These are phyloP conservation scores for Yamadazyma ubonensis DNA, from an alignment of 805 yeast genomes.

Conservation along the genomic window DNA sequence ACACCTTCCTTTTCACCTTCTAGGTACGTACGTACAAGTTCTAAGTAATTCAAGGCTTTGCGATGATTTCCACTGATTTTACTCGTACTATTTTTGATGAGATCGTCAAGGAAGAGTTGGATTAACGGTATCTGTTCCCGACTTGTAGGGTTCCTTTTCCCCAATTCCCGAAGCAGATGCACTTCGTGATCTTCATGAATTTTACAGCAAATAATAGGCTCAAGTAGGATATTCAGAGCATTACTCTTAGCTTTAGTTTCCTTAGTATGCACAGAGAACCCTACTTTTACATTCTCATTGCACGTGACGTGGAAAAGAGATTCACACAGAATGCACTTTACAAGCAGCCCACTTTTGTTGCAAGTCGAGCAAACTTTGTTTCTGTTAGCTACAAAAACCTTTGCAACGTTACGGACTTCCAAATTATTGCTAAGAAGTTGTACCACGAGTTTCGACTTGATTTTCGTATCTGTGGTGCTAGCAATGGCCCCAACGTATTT, in stretches of 20 bases:
- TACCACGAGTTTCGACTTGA: slow-evolving; percentile 1
- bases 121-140: slow-evolving; percentile 38
- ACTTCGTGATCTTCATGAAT: slow-evolving; percentile 27
- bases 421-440: slow-evolving; percentile 14
- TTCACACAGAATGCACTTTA: slow-evolving; percentile 47
- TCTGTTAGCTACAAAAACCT: background rate
- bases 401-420: slow-evolving; percentile 30
- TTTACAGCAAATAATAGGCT: slow-evolving; percentile 46
- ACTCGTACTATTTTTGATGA: slow-evolving; percentile 16
- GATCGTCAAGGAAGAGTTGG: slow-evolving; percentile 39
- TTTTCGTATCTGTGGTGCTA: background rate
- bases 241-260: slow-evolving; percentile 28
- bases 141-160: slow-evolving; percentile 25
- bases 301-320: slow-evolving; percentile 53
- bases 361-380: slow-evolving; percentile 1
- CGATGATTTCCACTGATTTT: slow-evolving; percentile 33
- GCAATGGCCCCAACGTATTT: background rate
- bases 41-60: slow-evolving; percentile 29
- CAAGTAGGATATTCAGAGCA: slow-evolving; percentile 36
- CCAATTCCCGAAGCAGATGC: slow-evolving; percentile 15
- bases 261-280: slow-evolving; percentile 45
- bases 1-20: background rate
- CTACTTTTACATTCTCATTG: slow-evolving; percentile 49
- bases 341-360: slow-evolving; percentile 43
- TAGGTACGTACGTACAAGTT: background rate